Evolutionary conservation across 164 flowering plant species (phyloP).

Genomic region (Warburgia ugandensis): DNA sequence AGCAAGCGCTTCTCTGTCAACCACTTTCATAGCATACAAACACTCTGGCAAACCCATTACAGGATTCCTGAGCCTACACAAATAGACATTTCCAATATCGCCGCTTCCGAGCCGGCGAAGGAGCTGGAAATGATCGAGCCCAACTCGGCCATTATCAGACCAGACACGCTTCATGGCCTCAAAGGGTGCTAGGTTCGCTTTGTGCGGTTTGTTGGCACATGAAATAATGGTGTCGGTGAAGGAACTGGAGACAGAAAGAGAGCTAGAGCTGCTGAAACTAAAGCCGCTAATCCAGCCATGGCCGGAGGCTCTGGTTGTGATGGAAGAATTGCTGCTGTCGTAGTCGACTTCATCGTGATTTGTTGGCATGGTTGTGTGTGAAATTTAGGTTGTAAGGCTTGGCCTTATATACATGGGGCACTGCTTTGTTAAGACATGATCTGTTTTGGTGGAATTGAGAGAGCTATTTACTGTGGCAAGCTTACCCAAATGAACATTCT

Average conservation of each 20-base stretch:
- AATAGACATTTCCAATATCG: conserved; percentile 72
- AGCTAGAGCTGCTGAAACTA: conserved; percentile 58
- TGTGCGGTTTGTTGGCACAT: conserved; percentile 52
- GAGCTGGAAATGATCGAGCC: conserved; percentile 59
- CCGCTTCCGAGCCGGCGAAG: conserved; percentile 69
- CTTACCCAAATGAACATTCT: too few species aligned
- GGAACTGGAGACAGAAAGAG: conserved; percentile 37
- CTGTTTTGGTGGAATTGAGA: too few species aligned
- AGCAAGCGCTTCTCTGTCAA: conserved; percentile 70
- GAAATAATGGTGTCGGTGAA: conserved; percentile 8
- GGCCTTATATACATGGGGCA: too few species aligned
- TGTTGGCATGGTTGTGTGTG: too few species aligned
- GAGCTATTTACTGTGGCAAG: too few species aligned
- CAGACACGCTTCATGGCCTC: conserved; percentile 58
- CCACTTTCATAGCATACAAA: conserved; percentile 85
- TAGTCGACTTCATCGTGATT: too few species aligned
- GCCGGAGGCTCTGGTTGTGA: conserved; percentile 50
- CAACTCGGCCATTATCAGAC: conserved; percentile 27
- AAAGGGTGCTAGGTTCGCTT: conserved; percentile 75
- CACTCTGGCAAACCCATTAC: conserved; percentile 31
- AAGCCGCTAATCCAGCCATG: conserved; percentile 61
- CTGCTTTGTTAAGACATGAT: too few species aligned
- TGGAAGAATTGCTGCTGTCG: conserved; percentile 58
- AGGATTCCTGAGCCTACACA: conserved; percentile 56
- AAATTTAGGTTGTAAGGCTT: too few species aligned